Base-by-base conservation (phyloP, 345 rosid species). In the Gynandropsis gynandra region DNA sequence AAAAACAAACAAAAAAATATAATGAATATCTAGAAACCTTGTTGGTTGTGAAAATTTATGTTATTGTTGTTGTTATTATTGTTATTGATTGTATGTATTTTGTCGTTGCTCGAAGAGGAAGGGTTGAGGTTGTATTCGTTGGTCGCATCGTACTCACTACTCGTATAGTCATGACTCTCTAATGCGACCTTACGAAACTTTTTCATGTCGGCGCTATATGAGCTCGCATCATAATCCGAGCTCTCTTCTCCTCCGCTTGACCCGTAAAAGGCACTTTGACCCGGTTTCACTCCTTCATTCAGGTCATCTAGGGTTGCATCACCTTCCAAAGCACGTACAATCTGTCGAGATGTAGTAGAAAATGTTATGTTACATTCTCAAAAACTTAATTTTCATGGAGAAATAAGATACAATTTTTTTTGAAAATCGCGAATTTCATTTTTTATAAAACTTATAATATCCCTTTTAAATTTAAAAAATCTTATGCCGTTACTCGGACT, bases 281-380 rank as follows among this genome's bases (percentile, higher is more conserved):
- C 85, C 0, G 83, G 83, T 38, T 58, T 62, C 16, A 35, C 52
- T 54, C 81, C 89, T 43, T 79, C 81, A 38, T 74, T 80, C 49
- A 90, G 74, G 52, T 90, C 89, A 1, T 62, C 80, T 18, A 81
- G 62, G 14, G 89, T 62, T 14, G 79, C 71, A 66, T 86, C 84
- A 68, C 98, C 98, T 70, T 81, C 96, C 29, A 90, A 62, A 31
- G 83, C 78, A 46, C 89, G 83, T 62, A 83, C 89, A 36, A 90
- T 69, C 98, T 90, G 85, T 42, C 54, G 29, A 2, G 29, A 5
- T n/a, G n/a, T n/a, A n/a, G n/a, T n/a, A n/a, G n/a, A n/a, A n/a
- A n/a, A n/a, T n/a, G n/a, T n/a, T n/a, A n/a, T n/a, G n/a, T n/a
- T n/a, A n/a, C n/a, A n/a, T n/a, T n/a, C n/a, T n/a, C n/a, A n/a